Conservation (phyloP, 192 early-diverging fungal genomes). For the Kappamyces sp. region DNA sequence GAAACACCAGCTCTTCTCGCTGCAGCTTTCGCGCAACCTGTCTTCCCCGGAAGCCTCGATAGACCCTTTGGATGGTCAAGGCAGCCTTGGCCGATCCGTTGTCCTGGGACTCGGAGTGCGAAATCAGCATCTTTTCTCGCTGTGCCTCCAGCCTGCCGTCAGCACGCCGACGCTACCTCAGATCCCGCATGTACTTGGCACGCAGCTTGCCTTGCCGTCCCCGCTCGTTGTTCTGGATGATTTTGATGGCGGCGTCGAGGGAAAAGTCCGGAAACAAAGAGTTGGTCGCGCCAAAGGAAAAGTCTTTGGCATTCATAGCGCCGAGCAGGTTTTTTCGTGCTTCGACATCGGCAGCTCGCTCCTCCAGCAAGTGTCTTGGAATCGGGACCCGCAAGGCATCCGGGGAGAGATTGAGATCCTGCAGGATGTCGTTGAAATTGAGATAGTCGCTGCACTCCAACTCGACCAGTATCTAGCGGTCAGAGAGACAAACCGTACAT, state of each 20-base stretch:
- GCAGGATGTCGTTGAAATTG: conserved; percentile 45
- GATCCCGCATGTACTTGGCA: conserved; percentile 60
- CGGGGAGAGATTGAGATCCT: conserved; percentile 54
- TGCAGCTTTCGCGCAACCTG: conserved; percentile 28
- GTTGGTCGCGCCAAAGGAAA: conserved; percentile 33
- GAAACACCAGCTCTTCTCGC: conserved; percentile 47
- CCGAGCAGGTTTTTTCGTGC: conserved; percentile 30
- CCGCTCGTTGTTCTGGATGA: conserved; percentile 54
- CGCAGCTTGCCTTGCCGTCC: conserved; percentile 49
- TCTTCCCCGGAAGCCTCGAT: conserved; percentile 44
- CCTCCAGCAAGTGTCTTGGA: conserved; percentile 48
- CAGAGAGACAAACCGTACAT: conserved; percentile 27
- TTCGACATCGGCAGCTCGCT: conserved; percentile 32
- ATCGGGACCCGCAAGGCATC: conserved; percentile 45
- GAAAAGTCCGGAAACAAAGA: conserved; percentile 44
- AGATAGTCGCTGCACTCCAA: conserved; percentile 47
- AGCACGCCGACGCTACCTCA: conserved; percentile 18
- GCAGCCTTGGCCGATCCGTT: conserved; percentile 42
- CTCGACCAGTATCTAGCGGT: conserved; percentile 52
- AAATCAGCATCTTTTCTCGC: conserved; percentile 49
- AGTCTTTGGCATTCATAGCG: conserved; percentile 40
- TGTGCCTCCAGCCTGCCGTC: conserved; percentile 42
- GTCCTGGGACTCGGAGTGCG: conserved; percentile 44
- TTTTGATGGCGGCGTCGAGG: conserved; percentile 40
- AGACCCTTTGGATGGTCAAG: conserved; percentile 47